Evolutionary conservation across 345 rosid species (phyloP), one percentile per base, ranked within the genome.

Genomic region (Mangifera indica): DNA sequence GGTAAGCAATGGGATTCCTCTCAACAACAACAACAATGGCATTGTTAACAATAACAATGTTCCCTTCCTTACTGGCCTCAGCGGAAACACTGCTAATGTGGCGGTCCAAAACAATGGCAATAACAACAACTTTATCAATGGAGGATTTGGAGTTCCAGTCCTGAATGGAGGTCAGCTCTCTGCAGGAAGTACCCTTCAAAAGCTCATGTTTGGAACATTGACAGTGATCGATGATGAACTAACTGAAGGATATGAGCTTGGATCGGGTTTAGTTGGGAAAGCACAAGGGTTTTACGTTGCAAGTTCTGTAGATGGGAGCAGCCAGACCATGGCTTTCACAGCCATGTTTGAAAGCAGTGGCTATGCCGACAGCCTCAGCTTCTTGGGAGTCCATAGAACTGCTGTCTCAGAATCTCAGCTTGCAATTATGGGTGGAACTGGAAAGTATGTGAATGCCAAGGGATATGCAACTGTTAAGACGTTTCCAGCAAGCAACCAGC

Each of bases 361-460:
- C 18, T 91, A 88, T 40, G 87, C 63, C 1, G 89, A 94, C 67
- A 90, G 91, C 60, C 81, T 94, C 72, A 87, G 92, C 83, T 82
- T 94, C 76, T 92, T 89, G 6, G 98, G 97, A 34, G 91, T 92
- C 65, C 92, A 85, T 22, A 75, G 83, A 64, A 89, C 88, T 1
- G 92, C 85, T 2, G 89, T 74, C 29, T 88, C 97, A 0, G 97
- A 92, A 73, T 92, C 97, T 2, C 97, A 89, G 78, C 73, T 91
- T 55, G 87, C 93, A 3, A 73, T 94, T 65, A 92, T 89, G 97
- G 98, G 95, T 46, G 98, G 97, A 13, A 93, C 97, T 0, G 97
- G 98, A 13, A 90, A 87, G 74, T 87, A 84, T 78, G 92, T 87
- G 59, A 88, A 92, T 77, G 92, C 92, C 2, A 80, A 81, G 65